phyloP scores from a whole-genome alignment of 2,329 filamentous ascomycete genomes.

The Proliferodiscus dingleyae region DNA sequence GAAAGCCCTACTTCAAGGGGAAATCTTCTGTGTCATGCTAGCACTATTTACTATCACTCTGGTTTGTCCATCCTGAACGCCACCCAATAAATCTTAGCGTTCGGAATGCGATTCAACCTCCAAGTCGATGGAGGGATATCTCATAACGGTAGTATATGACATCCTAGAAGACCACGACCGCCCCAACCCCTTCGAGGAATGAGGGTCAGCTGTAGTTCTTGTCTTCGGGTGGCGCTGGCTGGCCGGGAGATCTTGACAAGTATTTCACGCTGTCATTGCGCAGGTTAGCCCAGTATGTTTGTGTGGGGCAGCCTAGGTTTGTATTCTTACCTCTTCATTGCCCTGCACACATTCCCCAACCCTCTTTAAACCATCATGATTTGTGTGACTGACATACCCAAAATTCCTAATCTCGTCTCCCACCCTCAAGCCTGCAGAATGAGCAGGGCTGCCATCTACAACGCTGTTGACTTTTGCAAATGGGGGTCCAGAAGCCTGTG shows the following conservation, averaged over 20 bases:
- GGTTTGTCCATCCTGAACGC: neutral
- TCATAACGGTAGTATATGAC: conserved; percentile 79
- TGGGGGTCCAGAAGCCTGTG: conserved; percentile 46
- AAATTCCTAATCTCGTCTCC: conserved; percentile 83
- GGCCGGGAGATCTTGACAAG: conserved; percentile 60
- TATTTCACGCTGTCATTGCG: conserved; percentile 55
- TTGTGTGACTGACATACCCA: conserved; percentile 75
- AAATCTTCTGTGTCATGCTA: too few species aligned
- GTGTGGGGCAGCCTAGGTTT: neutral
- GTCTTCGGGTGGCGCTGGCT: conserved; percentile 20
- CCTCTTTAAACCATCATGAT: conserved; percentile 80
- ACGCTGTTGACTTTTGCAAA: conserved; percentile 93
- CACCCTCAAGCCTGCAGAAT: conserved; percentile 70
- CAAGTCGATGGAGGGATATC: neutral
- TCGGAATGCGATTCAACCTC: conserved; percentile 4
- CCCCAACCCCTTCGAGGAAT: conserved; percentile 81
- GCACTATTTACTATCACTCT: too few species aligned
- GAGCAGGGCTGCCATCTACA: conserved; percentile 72
- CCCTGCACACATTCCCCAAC: conserved; percentile 87
- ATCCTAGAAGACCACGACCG: conserved; percentile 82
- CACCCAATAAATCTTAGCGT: conserved; percentile 17
- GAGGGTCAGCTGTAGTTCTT: conserved; percentile 65
- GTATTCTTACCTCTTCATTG: conserved; percentile 72
- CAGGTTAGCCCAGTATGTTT: conserved; percentile 11
- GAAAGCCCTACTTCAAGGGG: too few species aligned